Conservation (phyloP, 768 basidiomycete genomes). For the Sutorius australiensis region DNA sequence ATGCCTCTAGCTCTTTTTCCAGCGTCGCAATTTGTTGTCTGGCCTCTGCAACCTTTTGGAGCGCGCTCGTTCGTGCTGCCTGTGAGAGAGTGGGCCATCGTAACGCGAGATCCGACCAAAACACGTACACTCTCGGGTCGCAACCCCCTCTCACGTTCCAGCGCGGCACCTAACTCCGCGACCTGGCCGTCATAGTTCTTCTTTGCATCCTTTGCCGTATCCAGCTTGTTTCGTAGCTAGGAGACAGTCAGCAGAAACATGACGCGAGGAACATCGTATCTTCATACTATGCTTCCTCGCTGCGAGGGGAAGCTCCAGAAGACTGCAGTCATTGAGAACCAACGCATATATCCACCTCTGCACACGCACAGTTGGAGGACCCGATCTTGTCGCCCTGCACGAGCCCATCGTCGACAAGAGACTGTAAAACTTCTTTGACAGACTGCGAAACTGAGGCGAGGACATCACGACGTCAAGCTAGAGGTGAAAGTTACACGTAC, state of each 20-base stretch:
- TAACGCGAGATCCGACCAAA: background rate
- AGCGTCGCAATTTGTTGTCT: constrained; percentile 49
- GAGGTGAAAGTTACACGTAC: constrained; percentile 37
- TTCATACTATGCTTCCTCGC: constrained; percentile 65
- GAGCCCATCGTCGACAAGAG: constrained; percentile 80
- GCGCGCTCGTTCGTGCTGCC: constrained; percentile 52
- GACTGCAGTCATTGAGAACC: constrained; percentile 43
- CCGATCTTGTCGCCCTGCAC: constrained; percentile 92
- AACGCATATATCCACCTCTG: constrained; percentile 21
- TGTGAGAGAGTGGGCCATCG: constrained; percentile 26
- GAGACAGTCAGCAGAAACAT: background rate
- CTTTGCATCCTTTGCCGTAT: constrained; percentile 45
- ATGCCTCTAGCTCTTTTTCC: constrained; percentile 67
- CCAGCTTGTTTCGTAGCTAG: constrained; percentile 58
- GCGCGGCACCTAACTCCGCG: constrained; percentile 42
- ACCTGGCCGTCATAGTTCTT: constrained; percentile 44
- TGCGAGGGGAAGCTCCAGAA: constrained; percentile 97
- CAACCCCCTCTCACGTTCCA: constrained; percentile 49
- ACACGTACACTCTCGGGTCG: constrained; percentile 55
- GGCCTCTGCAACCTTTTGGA: constrained; percentile 47
- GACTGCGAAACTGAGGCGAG: constrained; percentile 68
- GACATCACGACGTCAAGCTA: background rate
- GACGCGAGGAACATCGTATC: background rate
- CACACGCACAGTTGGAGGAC: constrained; percentile 84
- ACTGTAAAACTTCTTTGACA: constrained; percentile 88